Base-by-base conservation (phyloP, 257 asterid species). In the Solanum commersonii region DNA sequence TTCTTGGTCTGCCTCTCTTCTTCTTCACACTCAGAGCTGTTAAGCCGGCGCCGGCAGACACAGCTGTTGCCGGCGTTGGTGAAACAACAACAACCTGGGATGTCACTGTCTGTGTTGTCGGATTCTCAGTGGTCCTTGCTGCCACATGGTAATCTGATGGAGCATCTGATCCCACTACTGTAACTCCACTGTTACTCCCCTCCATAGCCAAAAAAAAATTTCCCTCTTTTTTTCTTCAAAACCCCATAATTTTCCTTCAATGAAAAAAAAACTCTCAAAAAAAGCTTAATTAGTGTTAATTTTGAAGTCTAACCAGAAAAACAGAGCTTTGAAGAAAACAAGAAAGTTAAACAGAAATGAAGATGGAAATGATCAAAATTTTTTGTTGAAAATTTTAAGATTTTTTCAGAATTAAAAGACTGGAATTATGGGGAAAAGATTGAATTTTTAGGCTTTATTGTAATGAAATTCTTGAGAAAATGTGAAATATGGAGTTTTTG, bases 111-210 rank as follows among this genome's bases (percentile, higher is more conserved):
- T 93, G 92, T 22, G 89, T 89, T 89, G 97, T 29, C 11, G 93
- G 91, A 85, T 87, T 93, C 52, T 91, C 95, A 70, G 85, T 84
- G 92, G 92, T 88, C 89, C 98, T 93, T n/a, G 96, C 95, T 87
- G 98, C 94, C 88, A 95, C 91, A 67, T 94, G 98, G 96, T 94
- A 95, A 76, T 93, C 94, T 38, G 99, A 94, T 65, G 98, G 97
- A 87, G 96, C 98, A 93, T 96, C 98, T 91, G 99, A 96, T 93
- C 96, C 97, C 93, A 96, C 94, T 88, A 94, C 96, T 68, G 95
- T 94, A 52, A 96, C 98, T 90, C 95, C 98, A 91, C 92, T 92
- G 89, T 90, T 92, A 91, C 87, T 92, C 91, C 89, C 90, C 83
- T 94, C 98, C 96, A 94, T 95, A 73, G 74, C 90, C 87, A 60